Conservation (phyloP, 1,284 basidiomycete genomes). For the Coniferiporia sulphurascens region DNA sequence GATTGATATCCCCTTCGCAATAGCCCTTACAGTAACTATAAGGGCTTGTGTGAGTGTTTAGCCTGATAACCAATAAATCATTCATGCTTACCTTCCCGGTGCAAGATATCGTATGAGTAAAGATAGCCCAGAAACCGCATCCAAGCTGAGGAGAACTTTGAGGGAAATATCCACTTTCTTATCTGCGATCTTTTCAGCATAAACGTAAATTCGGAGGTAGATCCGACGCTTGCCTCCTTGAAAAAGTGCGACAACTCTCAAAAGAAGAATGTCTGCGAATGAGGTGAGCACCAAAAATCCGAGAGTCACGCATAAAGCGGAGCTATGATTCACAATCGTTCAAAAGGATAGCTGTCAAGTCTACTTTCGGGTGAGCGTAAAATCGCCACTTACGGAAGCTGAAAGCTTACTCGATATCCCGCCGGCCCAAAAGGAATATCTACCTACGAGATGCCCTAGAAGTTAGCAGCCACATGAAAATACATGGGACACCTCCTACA, state of each 20-base stretch:
- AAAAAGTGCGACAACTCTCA: conserved; percentile 10
- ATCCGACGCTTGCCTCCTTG: background rate
- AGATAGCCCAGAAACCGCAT: background rate
- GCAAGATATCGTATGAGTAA: background rate
- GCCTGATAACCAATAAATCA: background rate
- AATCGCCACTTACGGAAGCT: background rate
- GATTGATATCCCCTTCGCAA: background rate
- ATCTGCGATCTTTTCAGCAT: background rate
- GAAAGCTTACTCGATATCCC: background rate
- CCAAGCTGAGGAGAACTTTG: background rate
- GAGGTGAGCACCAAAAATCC: background rate
- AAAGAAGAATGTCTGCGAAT: conserved; percentile 2
- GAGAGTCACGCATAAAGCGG: background rate
- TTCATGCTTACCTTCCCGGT: background rate
- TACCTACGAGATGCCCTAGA: too few species aligned
- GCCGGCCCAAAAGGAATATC: background rate
- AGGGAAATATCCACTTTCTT: background rate
- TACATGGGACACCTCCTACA: too few species aligned
- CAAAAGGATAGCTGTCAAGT: background rate
- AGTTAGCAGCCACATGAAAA: too few species aligned
- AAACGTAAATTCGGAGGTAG: background rate
- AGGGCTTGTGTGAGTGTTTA: background rate
- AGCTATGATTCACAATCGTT: background rate
- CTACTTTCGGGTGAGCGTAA: background rate
- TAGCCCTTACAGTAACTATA: background rate